phyloP scores from a whole-genome alignment of 169 alveolate species.

The Plasmodium reichenowi region DNA sequence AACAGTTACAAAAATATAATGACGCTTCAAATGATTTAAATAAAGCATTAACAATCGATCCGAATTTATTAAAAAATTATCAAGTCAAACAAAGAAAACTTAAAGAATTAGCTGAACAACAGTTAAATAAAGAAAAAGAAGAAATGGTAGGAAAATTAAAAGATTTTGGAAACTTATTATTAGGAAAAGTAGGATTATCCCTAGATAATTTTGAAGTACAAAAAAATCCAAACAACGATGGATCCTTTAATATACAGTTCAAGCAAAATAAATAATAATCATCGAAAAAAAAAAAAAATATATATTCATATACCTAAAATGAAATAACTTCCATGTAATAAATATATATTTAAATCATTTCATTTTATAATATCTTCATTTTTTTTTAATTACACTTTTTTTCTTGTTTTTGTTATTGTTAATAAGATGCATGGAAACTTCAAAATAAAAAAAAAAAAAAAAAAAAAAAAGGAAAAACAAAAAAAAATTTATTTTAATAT shows the following conservation, averaged over 20 bases:
- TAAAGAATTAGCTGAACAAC: constrained; percentile 85
- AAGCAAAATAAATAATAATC: constrained; percentile 83
- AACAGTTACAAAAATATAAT: constrained; percentile 89
- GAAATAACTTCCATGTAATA: too few species aligned
- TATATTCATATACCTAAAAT: too few species aligned
- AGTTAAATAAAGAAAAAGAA: constrained; percentile 91
- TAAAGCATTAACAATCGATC: constrained; percentile 89
- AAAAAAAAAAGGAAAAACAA: too few species aligned
- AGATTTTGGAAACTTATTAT: constrained; percentile 93
- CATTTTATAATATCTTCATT: too few species aligned
- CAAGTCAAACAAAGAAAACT: constrained; percentile 73
- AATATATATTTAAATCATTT: too few species aligned
- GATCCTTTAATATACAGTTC: constrained; percentile 94
- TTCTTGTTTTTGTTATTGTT: too few species aligned
- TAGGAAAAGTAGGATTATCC: constrained; percentile 95
- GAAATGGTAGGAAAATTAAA: constrained; percentile 95
- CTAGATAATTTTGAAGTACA: constrained; percentile 95
- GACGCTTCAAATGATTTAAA: constrained; percentile 90
- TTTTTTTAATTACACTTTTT: too few species aligned
- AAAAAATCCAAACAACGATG: constrained; percentile 92
- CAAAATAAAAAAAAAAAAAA: too few species aligned
- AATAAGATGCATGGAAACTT: too few species aligned
- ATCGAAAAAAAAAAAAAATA: too few species aligned
- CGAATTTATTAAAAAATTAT: constrained; percentile 79
- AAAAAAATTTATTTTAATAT: too few species aligned